Base-by-base conservation (phyloP, 129 eudicot genomes). In the Rutidosis leptorrhynchoides region DNA sequence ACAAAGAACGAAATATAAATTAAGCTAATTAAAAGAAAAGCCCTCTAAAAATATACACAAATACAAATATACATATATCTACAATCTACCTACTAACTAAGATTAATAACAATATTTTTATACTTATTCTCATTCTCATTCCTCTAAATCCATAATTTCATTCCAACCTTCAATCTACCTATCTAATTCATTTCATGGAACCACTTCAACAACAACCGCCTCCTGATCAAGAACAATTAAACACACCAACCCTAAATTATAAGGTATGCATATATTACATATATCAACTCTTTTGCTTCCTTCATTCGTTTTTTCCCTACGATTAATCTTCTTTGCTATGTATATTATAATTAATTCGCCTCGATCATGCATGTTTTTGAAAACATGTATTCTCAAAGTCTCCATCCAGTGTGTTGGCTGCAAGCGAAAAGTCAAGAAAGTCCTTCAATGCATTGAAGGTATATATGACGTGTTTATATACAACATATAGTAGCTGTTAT, bases 341-440 rank as follows among this genome's bases (percentile, higher is more conserved):
- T 24, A 11, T 42, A 42, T 64, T 42, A 45, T 35, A 16, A 35
- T 54, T 14, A 23, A 19, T 65, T 17, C 14, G 32, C 11, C 40
- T 63, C 45, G n/a, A 23, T 62, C 49, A 25, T 69, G 77, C 77
- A 17, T 59, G 30, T 62, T 66, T 33, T 65, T 57, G 46, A 70
- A 91, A 96, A 83, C 87, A 61, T 91, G 94, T 92, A 77, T 79
- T 71, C 79, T 91, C 62, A 91, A 80, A 67, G 94, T 85, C 55
- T 85, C 96, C 71, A 91, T 91, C 70, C 98, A 91, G 70, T 91
- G 98, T 37, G 77, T 77, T 72, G 98, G 98, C 30, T 91, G 98
- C 85, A 85, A 79, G 74, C 77, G 88, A 62, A 86, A 91, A 76
- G 90, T 91, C 74, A 87, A 88, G 88, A 91, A 78, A 88, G 81